A percentile compares a stretch with the other conserved stretches of the same genome.
Conservation (phyloP, 2,329 filamentous ascomycete genomes). For the Madurella mycetomatis region DNA sequence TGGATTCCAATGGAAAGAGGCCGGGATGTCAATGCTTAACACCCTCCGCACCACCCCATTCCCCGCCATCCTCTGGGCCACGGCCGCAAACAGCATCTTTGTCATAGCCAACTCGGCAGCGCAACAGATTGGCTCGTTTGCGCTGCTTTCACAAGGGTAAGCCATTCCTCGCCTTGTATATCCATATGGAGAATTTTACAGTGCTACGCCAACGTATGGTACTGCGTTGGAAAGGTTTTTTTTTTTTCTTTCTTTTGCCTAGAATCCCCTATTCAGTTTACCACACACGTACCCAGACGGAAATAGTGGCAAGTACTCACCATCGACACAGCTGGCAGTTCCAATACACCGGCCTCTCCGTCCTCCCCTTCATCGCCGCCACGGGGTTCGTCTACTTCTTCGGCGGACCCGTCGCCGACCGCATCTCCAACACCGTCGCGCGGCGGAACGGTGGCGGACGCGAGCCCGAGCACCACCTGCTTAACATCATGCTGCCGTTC, state of each 20-base stretch:
- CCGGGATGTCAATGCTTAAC: slow-evolving; percentile 26
- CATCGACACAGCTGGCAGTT: slow-evolving; percentile 23
- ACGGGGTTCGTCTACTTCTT: slow-evolving; percentile 25
- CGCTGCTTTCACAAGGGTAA: slow-evolving; percentile 27
- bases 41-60: slow-evolving; percentile 32
- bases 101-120: slow-evolving; percentile 28
- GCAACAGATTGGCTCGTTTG: slow-evolving; percentile 26
- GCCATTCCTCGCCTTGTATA: not conserved
- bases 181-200: not conserved
- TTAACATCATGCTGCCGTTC: slow-evolving; percentile 31
- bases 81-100: slow-evolving; percentile 30
- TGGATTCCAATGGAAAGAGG: slow-evolving; percentile 28
- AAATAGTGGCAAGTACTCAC: too few relatives aligned
- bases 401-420: slow-evolving; percentile 30
- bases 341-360: slow-evolving; percentile 28
- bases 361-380: slow-evolving; percentile 25
- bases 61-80: slow-evolving; percentile 33
- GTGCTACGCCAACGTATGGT: too few relatives aligned
- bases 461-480: slow-evolving; percentile 33
- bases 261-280: too few relatives aligned
- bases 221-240: too few relatives aligned
- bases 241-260: too few relatives aligned
- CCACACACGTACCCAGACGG: not conserved
- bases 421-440: slow-evolving; percentile 29
- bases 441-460: slow-evolving; percentile 26